These are phyloP conservation scores for Spongospora subterranea DNA, from an alignment of 208 protist species.

Conservation along the genomic window DNA sequence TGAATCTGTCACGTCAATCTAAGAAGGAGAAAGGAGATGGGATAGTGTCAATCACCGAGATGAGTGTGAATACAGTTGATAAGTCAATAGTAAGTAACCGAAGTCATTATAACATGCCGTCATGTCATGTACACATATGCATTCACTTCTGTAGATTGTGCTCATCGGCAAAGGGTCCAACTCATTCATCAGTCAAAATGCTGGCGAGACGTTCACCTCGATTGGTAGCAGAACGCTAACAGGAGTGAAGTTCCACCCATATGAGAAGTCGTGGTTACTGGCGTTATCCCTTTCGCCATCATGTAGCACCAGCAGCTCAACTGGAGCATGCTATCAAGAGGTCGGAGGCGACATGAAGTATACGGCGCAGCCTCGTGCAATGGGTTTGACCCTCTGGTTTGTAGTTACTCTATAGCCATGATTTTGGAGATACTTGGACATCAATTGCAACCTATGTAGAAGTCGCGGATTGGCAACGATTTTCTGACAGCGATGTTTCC, in stretches of 20 bases:
- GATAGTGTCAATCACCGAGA: background rate
- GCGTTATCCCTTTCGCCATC: background rate
- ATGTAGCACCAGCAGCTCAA: background rate
- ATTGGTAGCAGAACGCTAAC: background rate
- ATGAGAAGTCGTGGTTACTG: conserved; percentile 55
- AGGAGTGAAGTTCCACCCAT: conserved; percentile 37
- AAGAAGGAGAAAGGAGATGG: background rate
- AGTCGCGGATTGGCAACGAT: conserved; percentile 26
- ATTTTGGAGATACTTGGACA: conserved; percentile 44
- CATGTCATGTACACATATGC: background rate
- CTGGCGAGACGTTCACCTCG: conserved; percentile 35
- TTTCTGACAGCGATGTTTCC: background rate
- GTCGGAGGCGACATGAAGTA: background rate
- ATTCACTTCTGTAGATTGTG: background rate
- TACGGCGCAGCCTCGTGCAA: background rate
- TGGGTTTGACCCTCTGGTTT: background rate
- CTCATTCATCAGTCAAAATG: background rate
- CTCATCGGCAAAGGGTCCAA: background rate
- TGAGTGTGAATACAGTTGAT: background rate
- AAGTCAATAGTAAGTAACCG: background rate
- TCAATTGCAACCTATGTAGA: conserved; percentile 9
- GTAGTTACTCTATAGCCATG: background rate
- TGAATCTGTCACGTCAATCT: background rate
- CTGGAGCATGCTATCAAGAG: background rate
- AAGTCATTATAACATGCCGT: background rate